A percentile compares a stretch with the other conserved stretches of the same genome.
phyloP scores from a whole-genome alignment of 805 yeast genomes.

The Candida chauliodis region DNA sequence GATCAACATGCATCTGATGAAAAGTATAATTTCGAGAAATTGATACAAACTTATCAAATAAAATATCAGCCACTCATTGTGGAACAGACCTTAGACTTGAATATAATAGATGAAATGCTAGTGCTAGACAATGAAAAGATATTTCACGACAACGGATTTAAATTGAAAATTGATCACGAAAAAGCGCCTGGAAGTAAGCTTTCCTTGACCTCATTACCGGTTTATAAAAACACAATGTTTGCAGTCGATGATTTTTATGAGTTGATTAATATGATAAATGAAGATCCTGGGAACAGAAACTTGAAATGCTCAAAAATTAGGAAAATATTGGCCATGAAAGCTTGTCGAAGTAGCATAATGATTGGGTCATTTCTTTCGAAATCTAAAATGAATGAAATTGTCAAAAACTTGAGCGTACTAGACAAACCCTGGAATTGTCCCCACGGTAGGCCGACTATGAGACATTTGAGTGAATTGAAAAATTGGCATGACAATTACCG shows the following conservation, averaged over 20 bases:
- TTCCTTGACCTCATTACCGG: conserved; percentile 61
- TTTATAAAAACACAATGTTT: conserved; percentile 66
- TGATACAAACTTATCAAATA: conserved; percentile 50
- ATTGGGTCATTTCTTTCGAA: conserved; percentile 68
- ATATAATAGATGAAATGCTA: conserved; percentile 72
- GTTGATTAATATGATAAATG: conserved; percentile 54
- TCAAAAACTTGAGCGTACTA: conserved; percentile 60
- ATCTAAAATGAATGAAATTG: conserved; percentile 64
- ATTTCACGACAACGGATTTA: conserved; percentile 77
- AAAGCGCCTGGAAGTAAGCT: conserved; percentile 56
- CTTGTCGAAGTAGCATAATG: conserved; percentile 93
- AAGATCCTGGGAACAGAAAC: conserved; percentile 13
- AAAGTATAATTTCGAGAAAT: conserved; percentile 79
- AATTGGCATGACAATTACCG: conserved; percentile 12
- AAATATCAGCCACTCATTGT: conserved; percentile 63
- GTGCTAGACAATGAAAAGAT: conserved; percentile 57
- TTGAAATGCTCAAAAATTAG: conserved; percentile 75
- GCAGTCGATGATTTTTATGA: conserved; percentile 72
- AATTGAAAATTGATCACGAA: conserved; percentile 47
- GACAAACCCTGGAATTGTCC: conserved; percentile 98
- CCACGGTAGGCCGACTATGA: conserved; percentile 96
- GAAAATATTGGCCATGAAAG: conserved; percentile 88
- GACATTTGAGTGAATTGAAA: conserved; percentile 70
- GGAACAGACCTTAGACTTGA: conserved; percentile 60
- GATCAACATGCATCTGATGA: conserved; percentile 99